Evolutionary conservation across 2,329 filamentous ascomycete species (phyloP), one percentile per base, ranked within the genome.

Genomic region (Penicillium sp.): DNA sequence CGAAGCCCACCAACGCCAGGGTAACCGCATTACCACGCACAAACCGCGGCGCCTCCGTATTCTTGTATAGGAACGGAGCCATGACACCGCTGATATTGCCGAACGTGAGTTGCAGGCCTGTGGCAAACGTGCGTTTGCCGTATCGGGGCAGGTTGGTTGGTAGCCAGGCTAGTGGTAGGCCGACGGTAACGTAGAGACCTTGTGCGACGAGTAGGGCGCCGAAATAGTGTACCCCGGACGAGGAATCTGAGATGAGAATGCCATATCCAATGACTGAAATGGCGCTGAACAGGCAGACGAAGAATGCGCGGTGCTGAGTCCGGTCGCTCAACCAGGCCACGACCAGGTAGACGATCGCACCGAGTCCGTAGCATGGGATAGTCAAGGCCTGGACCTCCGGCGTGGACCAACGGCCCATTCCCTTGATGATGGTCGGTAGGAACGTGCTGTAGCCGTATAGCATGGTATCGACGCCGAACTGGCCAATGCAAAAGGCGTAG

Each of bases 391-490:
- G 90, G 6, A 91, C 85, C 68, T 90, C 81, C 0, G 89, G 84
- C 0, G 79, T 79, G 0, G 84, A 81, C 79, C 89, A 91, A 2
- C 70, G 71, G 3, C 89, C 87, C 53, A 93, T 83, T 4, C 83
- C 86, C 43, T 85, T 80, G 72, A 94, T 91, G 64, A 94, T 93
- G 4, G 89, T 92, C 0, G 90, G 90, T 46, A 94, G 76, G 70
- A 93, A 93, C 0, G 89, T 92, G 51, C 86, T 89, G 73, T 87
- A 92, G 4, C 89, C 89, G 68, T 93, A 93, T 0, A 93, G 80
- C 85, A 92, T 89, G 1, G 87, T 90, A 68, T 92, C 89, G 16
- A 83, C 82, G 4, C 89, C 88, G 69, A 92, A 92, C 71, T 91
- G 88, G 5, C 81, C 88, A 39, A 86, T 73, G 62, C 83, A 87